Evolutionary conservation across 164 flowering plant genomes (phyloP).

Genomic region (Annona squamosa): DNA sequence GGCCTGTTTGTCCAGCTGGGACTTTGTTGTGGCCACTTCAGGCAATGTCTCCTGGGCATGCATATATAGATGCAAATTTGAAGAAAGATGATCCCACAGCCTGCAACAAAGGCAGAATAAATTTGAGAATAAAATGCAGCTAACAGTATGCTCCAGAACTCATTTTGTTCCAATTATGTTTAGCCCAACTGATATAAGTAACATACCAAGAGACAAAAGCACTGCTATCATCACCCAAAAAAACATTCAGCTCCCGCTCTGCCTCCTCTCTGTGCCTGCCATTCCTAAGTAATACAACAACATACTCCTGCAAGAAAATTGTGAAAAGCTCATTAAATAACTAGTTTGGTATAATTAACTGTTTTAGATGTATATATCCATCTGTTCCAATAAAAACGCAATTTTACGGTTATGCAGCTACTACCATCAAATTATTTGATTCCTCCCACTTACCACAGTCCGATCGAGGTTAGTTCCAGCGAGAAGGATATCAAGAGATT

Average conservation of each 20-base stretch:
- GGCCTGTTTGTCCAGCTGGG: slow-evolving; percentile 13
- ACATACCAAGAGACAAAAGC: slow-evolving; percentile 78
- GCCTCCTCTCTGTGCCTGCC: slow-evolving; percentile 86
- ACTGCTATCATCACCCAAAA: slow-evolving; percentile 78
- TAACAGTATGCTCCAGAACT: not conserved
- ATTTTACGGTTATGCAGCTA: no score
- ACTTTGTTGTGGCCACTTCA: slow-evolving; percentile 30
- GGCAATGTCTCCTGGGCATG: slow-evolving; percentile 30
- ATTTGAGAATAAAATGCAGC: slow-evolving; percentile 4
- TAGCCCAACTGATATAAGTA: not conserved
- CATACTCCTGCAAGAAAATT: slow-evolving; percentile 69
- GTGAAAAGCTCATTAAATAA: slow-evolving; percentile 5
- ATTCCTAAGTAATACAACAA: slow-evolving; percentile 81
- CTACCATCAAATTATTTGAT: no score
- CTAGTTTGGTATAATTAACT: not conserved
- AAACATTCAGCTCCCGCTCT: slow-evolving; percentile 76
- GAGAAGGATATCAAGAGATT: no score
- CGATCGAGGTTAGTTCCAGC: no score
- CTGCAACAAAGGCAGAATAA: slow-evolving; percentile 26
- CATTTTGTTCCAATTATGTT: not conserved
- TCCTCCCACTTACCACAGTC: no score
- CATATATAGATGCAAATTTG: slow-evolving; percentile 50
- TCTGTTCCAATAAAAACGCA: no score
- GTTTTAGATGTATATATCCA: no score
- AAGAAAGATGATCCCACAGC: slow-evolving; percentile 90